These are phyloP conservation scores for Echites panduratus DNA, from an alignment of 257 asterid species.

Conservation along the genomic window DNA sequence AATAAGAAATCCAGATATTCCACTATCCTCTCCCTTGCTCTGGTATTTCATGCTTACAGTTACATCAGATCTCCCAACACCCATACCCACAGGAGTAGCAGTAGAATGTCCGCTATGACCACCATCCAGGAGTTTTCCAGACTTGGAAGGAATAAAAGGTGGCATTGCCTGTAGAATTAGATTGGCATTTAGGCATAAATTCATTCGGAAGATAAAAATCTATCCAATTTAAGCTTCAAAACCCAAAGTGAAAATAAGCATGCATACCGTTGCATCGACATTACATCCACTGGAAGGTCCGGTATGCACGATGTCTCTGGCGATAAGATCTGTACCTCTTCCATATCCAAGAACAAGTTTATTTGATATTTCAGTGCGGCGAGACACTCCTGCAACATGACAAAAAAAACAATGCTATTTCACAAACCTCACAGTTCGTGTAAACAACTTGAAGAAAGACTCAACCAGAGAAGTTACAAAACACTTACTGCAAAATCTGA, in stretches of 20 bases:
- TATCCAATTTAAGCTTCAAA: conserved; percentile 3
- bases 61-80: conserved; percentile 34
- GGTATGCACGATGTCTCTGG: conserved; percentile 41
- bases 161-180: conserved; percentile 37
- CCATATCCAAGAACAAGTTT: conserved; percentile 32
- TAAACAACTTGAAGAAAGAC: neutral
- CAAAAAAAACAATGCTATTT: neutral
- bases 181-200: conserved; percentile 9
- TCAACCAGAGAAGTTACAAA: too few species aligned
- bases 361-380: conserved; percentile 29
- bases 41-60: conserved; percentile 27
- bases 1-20: conserved; percentile 37
- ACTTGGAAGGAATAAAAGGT: conserved; percentile 28
- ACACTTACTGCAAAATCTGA: neutral
- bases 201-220: neutral
- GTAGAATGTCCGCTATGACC: conserved; percentile 34
- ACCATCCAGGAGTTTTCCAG: conserved; percentile 35
- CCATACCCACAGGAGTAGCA: conserved; percentile 37
- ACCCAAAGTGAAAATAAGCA: neutral
- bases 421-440: neutral
- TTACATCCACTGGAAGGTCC: conserved; percentile 52
- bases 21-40: conserved; percentile 28
- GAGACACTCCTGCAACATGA: conserved; percentile 36
- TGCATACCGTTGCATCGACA: conserved; percentile 43
- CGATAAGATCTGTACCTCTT: conserved; percentile 30